These are phyloP conservation scores for Xylaria flabelliformis DNA, from an alignment of 495 filamentous ascomycete species.

Conservation along the genomic window DNA sequence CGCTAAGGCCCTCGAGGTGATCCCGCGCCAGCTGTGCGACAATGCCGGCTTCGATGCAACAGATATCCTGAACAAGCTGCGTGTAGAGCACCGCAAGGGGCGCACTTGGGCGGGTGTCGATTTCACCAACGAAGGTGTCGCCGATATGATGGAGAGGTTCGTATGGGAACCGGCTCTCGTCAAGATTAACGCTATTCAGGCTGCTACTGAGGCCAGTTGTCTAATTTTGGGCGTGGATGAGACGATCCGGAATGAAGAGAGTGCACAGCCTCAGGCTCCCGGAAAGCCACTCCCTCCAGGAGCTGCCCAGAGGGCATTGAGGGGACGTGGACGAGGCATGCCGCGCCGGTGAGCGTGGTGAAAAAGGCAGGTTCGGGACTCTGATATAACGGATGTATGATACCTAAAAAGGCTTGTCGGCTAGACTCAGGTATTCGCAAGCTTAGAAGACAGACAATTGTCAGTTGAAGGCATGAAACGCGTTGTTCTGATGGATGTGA, in stretches of 20 bases:
- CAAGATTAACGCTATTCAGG: constrained; percentile 97
- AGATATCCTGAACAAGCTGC: constrained; percentile 92
- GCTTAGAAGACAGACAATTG: constrained; percentile 23
- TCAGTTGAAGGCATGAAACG: constrained; percentile 6
- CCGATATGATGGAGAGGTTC: constrained; percentile 90
- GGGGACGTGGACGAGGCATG: constrained; percentile 89
- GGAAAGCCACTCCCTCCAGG: constrained; percentile 82
- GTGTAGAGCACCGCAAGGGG: constrained; percentile 91
- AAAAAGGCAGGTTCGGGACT: neutral
- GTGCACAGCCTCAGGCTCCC: constrained; percentile 77
- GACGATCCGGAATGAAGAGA: constrained; percentile 97
- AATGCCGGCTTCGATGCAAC: constrained; percentile 98
- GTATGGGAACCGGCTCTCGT: constrained; percentile 97
- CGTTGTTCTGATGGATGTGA: constrained; percentile 11
- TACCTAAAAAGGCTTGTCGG: constrained; percentile 30
- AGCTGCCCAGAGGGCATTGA: constrained; percentile 87
- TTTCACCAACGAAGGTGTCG: constrained; percentile 87
- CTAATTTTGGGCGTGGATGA: constrained; percentile 96
- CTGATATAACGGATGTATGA: constrained; percentile 28
- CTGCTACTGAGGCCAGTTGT: constrained; percentile 92
- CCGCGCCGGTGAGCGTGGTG: constrained; percentile 67
- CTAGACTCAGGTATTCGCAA: constrained; percentile 28
- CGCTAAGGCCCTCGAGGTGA: constrained; percentile 95
- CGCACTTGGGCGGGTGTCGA: constrained; percentile 95
- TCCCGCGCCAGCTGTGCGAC: constrained; percentile 95